phyloP scores from a whole-genome alignment of 176 grass and related monocot species.

The Carex littledalei region DNA sequence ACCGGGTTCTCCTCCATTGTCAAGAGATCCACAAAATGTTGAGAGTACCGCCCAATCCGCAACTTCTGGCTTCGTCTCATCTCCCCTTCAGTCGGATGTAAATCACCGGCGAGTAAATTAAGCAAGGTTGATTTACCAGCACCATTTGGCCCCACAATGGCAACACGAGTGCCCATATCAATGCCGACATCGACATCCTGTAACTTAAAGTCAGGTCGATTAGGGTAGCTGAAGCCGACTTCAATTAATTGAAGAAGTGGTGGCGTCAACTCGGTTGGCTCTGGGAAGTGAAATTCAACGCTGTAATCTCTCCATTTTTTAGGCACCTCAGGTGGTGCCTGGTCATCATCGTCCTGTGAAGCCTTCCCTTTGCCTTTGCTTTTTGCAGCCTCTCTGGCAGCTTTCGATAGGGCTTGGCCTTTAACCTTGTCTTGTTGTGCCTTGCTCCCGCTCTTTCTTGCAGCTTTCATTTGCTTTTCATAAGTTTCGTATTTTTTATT shows the following conservation, averaged over 20 bases:
- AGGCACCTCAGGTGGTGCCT: constrained; percentile 49
- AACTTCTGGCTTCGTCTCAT: constrained; percentile 83
- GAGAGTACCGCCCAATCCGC: constrained; percentile 84
- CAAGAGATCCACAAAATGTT: constrained; percentile 94
- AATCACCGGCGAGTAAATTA: constrained; percentile 93
- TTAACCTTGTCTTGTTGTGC: constrained; percentile 86
- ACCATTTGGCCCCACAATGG: constrained; percentile 92
- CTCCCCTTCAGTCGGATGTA: constrained; percentile 71
- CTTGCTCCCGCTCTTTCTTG: constrained; percentile 83
- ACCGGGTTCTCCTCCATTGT: constrained; percentile 97
- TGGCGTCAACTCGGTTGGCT: constrained; percentile 87
- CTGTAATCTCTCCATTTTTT: constrained; percentile 92
- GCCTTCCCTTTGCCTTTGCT: constrained; percentile 72
- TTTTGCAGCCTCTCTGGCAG: constrained; percentile 72
- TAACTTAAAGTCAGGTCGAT: constrained; percentile 69
- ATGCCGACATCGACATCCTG: constrained; percentile 87
- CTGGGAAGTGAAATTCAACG: constrained; percentile 94
- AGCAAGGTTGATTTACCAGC: constrained; percentile 93
- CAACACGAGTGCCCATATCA: constrained; percentile 94
- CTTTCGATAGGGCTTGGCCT: constrained; percentile 66
- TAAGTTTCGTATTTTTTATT: constrained; percentile 78
- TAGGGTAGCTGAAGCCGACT: constrained; percentile 79
- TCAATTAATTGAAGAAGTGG: constrained; percentile 92
- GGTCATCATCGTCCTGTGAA: constrained; percentile 49
- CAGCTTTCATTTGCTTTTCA: constrained; percentile 84